These are phyloP conservation scores for Fusarium graminum DNA, from an alignment of 2,329 filamentous ascomycete species.

Conservation along the genomic window DNA sequence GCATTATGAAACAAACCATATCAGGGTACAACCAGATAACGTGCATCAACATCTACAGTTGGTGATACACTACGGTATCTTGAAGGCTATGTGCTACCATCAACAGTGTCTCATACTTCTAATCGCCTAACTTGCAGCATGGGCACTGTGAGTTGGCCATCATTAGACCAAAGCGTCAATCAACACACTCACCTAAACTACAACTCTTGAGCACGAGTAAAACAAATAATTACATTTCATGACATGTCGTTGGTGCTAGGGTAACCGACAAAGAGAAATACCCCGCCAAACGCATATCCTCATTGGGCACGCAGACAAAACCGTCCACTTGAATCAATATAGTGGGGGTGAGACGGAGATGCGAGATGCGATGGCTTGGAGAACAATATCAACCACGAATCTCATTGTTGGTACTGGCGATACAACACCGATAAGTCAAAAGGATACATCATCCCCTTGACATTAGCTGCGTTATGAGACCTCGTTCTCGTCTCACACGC, in stretches of 20 bases:
- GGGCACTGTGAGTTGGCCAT: not conserved
- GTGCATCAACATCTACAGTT: too few relatives aligned
- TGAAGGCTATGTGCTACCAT: too few relatives aligned
- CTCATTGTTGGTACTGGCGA: slow-evolving; percentile 31
- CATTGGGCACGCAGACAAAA: slow-evolving; percentile 25
- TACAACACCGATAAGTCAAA: slow-evolving; percentile 35
- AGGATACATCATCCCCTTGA: slow-evolving; percentile 29
- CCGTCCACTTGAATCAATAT: slow-evolving; percentile 34
- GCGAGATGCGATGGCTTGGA: slow-evolving; percentile 44
- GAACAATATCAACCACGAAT: slow-evolving; percentile 49
- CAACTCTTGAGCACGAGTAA: not conserved
- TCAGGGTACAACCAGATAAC: too few relatives aligned
- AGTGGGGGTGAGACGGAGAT: slow-evolving; percentile 46
- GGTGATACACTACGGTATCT: too few relatives aligned
- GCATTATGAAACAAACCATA: too few relatives aligned
- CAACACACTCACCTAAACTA: not conserved
- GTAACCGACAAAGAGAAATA: slow-evolving; percentile 45
- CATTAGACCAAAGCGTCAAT: slow-evolving; percentile 12
- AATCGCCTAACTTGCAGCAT: too few relatives aligned
- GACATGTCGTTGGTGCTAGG: slow-evolving; percentile 34
- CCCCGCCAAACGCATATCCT: slow-evolving; percentile 38
- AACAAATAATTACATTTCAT: slow-evolving; percentile 9
- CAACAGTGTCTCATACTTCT: too few relatives aligned
- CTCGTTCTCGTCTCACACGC: slow-evolving; percentile 47
- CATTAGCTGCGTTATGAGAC: slow-evolving; percentile 50